Percentiles rank a stretch among this genome's conserved stretches.
Conservation (phyloP, 495 filamentous ascomycete species). For the Aspergillus incahuasiensis region DNA sequence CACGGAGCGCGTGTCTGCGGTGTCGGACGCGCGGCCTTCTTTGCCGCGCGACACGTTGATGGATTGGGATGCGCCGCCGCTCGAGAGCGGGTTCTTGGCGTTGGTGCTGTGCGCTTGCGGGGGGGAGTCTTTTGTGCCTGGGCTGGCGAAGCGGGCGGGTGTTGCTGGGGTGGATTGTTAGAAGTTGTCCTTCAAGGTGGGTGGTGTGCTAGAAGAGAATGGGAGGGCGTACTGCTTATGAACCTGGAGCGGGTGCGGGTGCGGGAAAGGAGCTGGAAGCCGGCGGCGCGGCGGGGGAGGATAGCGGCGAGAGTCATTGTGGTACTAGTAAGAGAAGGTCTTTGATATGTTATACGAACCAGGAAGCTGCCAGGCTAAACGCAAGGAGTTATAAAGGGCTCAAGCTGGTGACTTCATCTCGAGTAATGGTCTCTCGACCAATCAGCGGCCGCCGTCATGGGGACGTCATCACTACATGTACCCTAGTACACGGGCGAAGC, state of each 20-base stretch:
- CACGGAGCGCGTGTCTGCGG: neutral
- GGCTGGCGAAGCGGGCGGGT: neutral
- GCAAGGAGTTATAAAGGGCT: too few species aligned
- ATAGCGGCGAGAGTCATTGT: neutral
- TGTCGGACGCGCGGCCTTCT: neutral
- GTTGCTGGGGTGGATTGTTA: neutral
- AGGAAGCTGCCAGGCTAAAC: too few species aligned
- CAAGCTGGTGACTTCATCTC: neutral
- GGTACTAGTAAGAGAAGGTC: too few species aligned
- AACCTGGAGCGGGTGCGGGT: neutral
- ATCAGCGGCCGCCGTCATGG: neutral
- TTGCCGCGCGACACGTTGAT: slow-evolving; percentile 7
- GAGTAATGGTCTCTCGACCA: neutral
- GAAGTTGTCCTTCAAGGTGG: too few species aligned
- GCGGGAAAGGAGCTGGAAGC: neutral
- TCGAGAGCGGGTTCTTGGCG: slow-evolving; percentile 3
- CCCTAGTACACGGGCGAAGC: neutral
- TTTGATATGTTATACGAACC: too few species aligned
- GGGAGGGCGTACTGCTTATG: neutral
- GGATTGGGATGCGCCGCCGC: slow-evolving; percentile 1
- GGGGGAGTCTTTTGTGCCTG: neutral
- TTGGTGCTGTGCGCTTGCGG: slow-evolving; percentile 1
- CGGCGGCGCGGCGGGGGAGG: too few species aligned
- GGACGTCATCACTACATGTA: neutral
- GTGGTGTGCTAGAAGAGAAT: too few species aligned